phyloP scores from a whole-genome alignment of 208 protist species.

The Leishmania braziliensis region DNA sequence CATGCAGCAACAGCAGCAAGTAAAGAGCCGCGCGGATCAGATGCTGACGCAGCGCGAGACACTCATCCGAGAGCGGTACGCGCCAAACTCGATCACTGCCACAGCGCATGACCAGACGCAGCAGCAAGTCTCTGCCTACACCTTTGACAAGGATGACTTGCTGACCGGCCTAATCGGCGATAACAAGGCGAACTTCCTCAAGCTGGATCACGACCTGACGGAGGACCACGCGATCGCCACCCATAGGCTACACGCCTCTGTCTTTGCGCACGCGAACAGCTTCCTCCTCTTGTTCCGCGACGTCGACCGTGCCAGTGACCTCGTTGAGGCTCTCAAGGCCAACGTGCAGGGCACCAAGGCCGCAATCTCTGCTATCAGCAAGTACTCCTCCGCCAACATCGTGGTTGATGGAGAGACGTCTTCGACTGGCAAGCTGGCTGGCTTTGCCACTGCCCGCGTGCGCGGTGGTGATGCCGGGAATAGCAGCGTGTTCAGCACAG shows the following conservation, averaged over 20 bases:
- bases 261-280: slow-evolving; percentile 76
- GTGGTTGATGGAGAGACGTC: slow-evolving; percentile 2
- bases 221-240: slow-evolving; percentile 75
- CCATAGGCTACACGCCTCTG: slow-evolving; percentile 59
- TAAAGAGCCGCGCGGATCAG: slow-evolving; percentile 28
- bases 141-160: slow-evolving; percentile 77
- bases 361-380: slow-evolving; percentile 77
- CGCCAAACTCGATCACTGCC: slow-evolving; percentile 31
- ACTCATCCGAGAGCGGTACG: slow-evolving; percentile 59
- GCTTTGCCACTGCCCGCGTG: neutral
- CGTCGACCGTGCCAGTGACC: slow-evolving; percentile 65
- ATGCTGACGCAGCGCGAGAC: slow-evolving; percentile 50
- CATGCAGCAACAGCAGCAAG: slow-evolving; percentile 36
- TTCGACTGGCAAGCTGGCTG: neutral
- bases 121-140: slow-evolving; percentile 15
- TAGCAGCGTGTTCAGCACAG: slow-evolving; percentile 27
- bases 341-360: slow-evolving; percentile 86
- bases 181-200: slow-evolving; percentile 66
- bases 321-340: slow-evolving; percentile 82
- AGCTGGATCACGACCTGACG: slow-evolving; percentile 73
- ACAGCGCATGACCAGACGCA: neutral
- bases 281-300: slow-evolving; percentile 86
- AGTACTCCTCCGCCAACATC: slow-evolving; percentile 58
- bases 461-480: neutral
- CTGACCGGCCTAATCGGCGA: slow-evolving; percentile 61